Evolutionary conservation across 2,329 filamentous ascomycete genomes (phyloP), one percentile per base, ranked within the genome.

Genomic region (Basipetospora chlamydospora): DNA sequence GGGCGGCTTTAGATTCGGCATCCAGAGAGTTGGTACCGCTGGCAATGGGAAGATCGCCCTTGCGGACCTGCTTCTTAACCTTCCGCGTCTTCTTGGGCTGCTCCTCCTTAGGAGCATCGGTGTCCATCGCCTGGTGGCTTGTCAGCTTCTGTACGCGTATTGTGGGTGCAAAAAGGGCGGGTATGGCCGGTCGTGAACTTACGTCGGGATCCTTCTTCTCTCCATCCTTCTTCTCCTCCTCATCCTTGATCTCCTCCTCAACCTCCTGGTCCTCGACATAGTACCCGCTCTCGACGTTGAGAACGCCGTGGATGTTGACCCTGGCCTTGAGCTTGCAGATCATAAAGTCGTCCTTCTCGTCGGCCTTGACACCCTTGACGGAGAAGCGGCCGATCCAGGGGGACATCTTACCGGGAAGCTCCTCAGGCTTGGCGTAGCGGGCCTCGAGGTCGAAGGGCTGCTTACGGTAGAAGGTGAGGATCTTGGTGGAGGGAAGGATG

Each of bases 291-390:
- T 98, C 90, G 26, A 98, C 81, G 55, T 96, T 96, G 46, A 98
- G 69, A 41, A 98, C 75, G 58, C 90, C 90, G 65, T 96, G 87
- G 45, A 96, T 74, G 64, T 98, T 98, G 39, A 98, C 74, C 44
- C 90, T 79, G 33, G 90, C 88, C 74, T 96, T 96, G 43, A 98
- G 78, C 69, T 98, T 98, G 80, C 90, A 98, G 53, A 96, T 92
- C 88, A 98, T 96, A 60, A 96, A 98, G 57, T 96, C 90, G 42
- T 92, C 84, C 56, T 90, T 87, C 46, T 78, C 73, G 54, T 93
- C 85, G 28, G 85, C 80, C 72, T 95, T 87, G 54, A 98, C 88
- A 31, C 82, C 83, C 74, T 98, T 98, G 58, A 98, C 86, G 28
- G 87, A 94, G 67, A 98, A 98, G 45, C 85, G 79, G 39, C 90